Conservation (phyloP, 2,329 filamentous ascomycete species). For the Penicillium sp. region DNA sequence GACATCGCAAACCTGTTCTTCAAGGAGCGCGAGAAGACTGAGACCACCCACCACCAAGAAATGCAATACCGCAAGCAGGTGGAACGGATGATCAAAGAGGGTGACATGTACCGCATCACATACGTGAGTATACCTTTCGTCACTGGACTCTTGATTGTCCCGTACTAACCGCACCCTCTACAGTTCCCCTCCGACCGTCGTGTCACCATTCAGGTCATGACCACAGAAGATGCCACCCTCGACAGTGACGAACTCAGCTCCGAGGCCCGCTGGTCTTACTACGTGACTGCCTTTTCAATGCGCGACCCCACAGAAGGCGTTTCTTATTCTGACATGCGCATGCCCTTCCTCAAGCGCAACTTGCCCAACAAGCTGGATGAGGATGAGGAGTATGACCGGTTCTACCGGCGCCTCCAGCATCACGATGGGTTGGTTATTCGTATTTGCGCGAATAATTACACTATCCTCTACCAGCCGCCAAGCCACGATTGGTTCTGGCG, state of each 20-base stretch:
- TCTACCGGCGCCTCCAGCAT: constrained; percentile 56
- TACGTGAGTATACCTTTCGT: constrained; percentile 69
- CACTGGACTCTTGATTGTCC: neutral
- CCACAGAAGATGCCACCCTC: constrained; percentile 78
- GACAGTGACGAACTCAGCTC: constrained; percentile 69
- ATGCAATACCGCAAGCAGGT: constrained; percentile 89
- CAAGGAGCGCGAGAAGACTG: constrained; percentile 75
- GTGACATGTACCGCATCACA: constrained; percentile 84
- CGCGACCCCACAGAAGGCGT: constrained; percentile 86
- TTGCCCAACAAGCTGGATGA: constrained; percentile 63
- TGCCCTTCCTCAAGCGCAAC: constrained; percentile 71
- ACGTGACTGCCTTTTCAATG: constrained; percentile 88
- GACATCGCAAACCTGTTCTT: constrained; percentile 89
- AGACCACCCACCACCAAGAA: constrained; percentile 87
- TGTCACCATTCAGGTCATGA: constrained; percentile 78
- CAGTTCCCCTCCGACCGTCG: constrained; percentile 68
- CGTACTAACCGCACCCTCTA: constrained; percentile 28
- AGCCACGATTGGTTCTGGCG: constrained; percentile 72
- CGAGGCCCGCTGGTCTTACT: constrained; percentile 82
- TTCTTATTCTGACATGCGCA: constrained; percentile 63
- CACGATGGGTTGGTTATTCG: constrained; percentile 70
- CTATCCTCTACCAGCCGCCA: constrained; percentile 72
- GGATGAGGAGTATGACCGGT: constrained; percentile 62
- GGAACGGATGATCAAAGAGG: constrained; percentile 89
- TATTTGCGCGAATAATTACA: constrained; percentile 76